Conservation (phyloP, 1,284 basidiomycete species). For the Sporisorium graminicola region DNA sequence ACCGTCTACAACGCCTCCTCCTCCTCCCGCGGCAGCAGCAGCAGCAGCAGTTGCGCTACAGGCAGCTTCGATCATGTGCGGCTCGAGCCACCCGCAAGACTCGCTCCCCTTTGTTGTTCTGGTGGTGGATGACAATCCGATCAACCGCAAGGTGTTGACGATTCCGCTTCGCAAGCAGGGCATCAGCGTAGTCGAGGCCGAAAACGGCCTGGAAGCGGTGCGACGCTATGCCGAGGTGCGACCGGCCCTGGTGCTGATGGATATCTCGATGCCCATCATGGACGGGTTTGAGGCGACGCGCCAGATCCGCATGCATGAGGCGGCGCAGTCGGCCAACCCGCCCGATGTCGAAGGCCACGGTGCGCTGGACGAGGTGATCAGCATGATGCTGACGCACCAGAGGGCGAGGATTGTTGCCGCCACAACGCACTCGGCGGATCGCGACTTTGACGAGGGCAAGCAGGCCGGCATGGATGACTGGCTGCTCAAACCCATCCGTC, state of each 20-base stretch:
- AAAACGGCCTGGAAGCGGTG: slow-evolving; percentile 56
- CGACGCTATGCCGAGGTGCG: slow-evolving; percentile 37
- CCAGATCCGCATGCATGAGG: slow-evolving; percentile 51
- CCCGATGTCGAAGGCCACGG: slow-evolving; percentile 13
- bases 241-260: slow-evolving; percentile 58
- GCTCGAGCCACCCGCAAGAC: slow-evolving; percentile 12
- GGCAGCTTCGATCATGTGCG: slow-evolving; percentile 24
- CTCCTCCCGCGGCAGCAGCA: background rate
- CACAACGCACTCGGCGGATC: slow-evolving; percentile 51
- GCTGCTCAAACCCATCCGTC: slow-evolving; percentile 52
- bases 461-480: slow-evolving; percentile 59
- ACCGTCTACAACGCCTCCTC: slow-evolving; percentile 27
- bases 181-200: slow-evolving; percentile 53
- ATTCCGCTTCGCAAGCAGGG: slow-evolving; percentile 47
- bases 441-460: slow-evolving; percentile 48
- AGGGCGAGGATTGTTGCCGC: slow-evolving; percentile 54
- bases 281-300: slow-evolving; percentile 57
- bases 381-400: slow-evolving; percentile 38
- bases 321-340: slow-evolving; percentile 15
- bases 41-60: slow-evolving; percentile 16
- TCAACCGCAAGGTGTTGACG: slow-evolving; percentile 60
- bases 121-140: slow-evolving; percentile 65
- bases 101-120: slow-evolving; percentile 47
- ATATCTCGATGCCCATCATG: slow-evolving; percentile 65
- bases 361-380: slow-evolving; percentile 20